Percentiles rank a stretch among this genome's conserved stretches.
phyloP scores from a whole-genome alignment of 1,284 basidiomycete genomes.

The Ceratobasidium sp. region DNA sequence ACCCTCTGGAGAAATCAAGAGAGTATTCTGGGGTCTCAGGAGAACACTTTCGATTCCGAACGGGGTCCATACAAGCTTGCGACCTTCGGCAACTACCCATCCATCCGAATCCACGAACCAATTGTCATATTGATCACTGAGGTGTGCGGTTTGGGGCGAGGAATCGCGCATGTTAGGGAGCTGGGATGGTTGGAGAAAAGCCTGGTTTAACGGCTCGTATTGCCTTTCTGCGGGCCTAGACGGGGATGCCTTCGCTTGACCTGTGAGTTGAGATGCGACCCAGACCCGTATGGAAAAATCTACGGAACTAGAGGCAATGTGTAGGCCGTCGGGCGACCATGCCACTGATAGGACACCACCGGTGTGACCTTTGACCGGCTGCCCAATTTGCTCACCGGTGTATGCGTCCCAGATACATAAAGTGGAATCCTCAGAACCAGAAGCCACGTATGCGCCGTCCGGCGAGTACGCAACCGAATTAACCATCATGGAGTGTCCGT shows the following conservation, averaged over 20 bases:
- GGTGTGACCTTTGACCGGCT: not conserved
- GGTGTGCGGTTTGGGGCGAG: no score
- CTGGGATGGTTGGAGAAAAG: no score
- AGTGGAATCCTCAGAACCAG: not conserved
- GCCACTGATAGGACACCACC: not conserved
- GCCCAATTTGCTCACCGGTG: not conserved
- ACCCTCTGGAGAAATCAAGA: not conserved
- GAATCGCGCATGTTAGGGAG: no score
- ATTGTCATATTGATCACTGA: no score
- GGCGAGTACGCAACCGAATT: not conserved
- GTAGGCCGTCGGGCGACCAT: not conserved
- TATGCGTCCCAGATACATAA: conserved; percentile 8
- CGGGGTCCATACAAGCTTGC: not conserved
- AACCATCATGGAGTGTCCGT: not conserved
- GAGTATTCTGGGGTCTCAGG: not conserved
- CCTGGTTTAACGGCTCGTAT: no score
- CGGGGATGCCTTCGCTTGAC: not conserved
- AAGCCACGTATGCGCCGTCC: not conserved
- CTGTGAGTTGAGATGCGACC: not conserved
- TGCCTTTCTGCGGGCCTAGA: no score
- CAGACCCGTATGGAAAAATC: not conserved
- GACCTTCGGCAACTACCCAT: not conserved
- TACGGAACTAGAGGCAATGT: not conserved
- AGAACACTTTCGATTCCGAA: not conserved
- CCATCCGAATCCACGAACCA: not conserved